Conservation (phyloP, 2,329 filamentous ascomycete genomes). For the Geoglossum cookeanum region DNA sequence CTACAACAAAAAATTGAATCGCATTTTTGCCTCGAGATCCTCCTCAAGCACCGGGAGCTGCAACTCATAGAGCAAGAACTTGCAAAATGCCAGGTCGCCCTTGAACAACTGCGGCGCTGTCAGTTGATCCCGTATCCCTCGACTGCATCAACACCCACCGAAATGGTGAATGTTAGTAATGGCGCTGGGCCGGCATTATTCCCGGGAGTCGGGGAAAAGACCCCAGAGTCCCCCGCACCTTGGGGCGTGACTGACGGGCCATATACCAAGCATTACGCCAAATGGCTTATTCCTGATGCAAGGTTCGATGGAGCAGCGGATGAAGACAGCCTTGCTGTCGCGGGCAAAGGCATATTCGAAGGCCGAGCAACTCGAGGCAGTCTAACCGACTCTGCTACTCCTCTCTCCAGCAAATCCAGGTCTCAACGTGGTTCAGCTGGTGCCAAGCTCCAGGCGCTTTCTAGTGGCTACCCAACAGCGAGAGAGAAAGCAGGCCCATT, state of each 20-base stretch:
- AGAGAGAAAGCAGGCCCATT: constrained; percentile 72
- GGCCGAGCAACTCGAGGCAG: constrained; percentile 66
- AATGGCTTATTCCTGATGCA: constrained; percentile 84
- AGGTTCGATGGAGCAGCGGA: constrained; percentile 24
- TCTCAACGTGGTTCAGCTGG: constrained; percentile 38
- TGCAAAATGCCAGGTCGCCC: constrained; percentile 79
- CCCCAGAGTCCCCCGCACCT: constrained; percentile 52
- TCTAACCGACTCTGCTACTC: constrained; percentile 32
- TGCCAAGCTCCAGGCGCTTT: constrained; percentile 48
- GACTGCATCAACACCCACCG: constrained; percentile 43
- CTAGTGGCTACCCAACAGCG: constrained; percentile 49
- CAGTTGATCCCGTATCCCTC: constrained; percentile 80
- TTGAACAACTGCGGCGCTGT: constrained; percentile 86
- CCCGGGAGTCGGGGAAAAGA: constrained; percentile 38
- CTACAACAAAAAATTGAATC: constrained; percentile 60
- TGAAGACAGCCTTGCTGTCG: constrained; percentile 10
- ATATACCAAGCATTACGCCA: constrained; percentile 84
- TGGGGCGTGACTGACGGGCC: constrained; percentile 86
- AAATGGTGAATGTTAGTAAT: constrained; percentile 50
- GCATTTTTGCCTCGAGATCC: constrained; percentile 77
- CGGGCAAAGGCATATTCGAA: constrained; percentile 28
- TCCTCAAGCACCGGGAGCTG: constrained; percentile 86
- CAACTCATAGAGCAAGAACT: constrained; percentile 90
- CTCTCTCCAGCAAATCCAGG: constrained; percentile 30
- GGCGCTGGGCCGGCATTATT: constrained; percentile 56